Percentiles rank a stretch among this genome's conserved stretches.
phyloP scores from a whole-genome alignment of 2,329 filamentous ascomycete species.

The Fusarium illudens region DNA sequence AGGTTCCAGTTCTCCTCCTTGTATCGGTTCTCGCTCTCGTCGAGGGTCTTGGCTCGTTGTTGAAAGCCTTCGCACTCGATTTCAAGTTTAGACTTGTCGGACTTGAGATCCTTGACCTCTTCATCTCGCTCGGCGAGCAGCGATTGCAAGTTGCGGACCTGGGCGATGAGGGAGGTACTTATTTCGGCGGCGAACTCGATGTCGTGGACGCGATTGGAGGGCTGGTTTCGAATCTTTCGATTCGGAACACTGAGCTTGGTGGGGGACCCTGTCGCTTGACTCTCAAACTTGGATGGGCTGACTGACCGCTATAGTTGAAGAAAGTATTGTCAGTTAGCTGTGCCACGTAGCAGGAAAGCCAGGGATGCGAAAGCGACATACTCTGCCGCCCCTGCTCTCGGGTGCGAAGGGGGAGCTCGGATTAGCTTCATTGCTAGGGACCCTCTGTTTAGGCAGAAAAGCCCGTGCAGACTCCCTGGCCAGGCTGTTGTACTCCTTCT shows the following conservation, averaged over 20 bases:
- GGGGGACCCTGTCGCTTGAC: conserved; percentile 83
- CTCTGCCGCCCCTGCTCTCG: conserved; percentile 61
- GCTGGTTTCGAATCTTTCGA: conserved; percentile 89
- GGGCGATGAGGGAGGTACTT: conserved; percentile 91
- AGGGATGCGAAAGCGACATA: conserved; percentile 48
- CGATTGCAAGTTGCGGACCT: conserved; percentile 89
- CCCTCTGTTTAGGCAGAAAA: conserved; percentile 84
- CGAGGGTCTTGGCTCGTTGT: conserved; percentile 81
- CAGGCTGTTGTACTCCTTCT: conserved; percentile 94
- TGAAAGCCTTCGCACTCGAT: conserved; percentile 81
- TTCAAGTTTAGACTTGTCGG: conserved; percentile 82
- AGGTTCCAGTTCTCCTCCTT: conserved; percentile 99
- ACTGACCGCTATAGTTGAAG: conserved; percentile 65
- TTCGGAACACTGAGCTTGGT: conserved; percentile 89
- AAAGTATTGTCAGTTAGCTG: conserved; percentile 15
- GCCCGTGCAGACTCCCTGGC: conserved; percentile 88
- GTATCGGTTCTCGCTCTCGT: conserved; percentile 94
- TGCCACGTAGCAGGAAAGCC: not conserved
- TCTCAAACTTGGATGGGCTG: conserved; percentile 82
- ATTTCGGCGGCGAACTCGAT: conserved; percentile 99
- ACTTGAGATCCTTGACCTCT: conserved; percentile 75
- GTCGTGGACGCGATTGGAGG: conserved; percentile 87
- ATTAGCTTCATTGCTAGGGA: conserved; percentile 72
- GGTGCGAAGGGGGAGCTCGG: conserved; percentile 62
- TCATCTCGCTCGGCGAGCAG: conserved; percentile 90